Conservation (phyloP, 2,329 filamentous ascomycete genomes). For the Chlorencoelia australis region DNA sequence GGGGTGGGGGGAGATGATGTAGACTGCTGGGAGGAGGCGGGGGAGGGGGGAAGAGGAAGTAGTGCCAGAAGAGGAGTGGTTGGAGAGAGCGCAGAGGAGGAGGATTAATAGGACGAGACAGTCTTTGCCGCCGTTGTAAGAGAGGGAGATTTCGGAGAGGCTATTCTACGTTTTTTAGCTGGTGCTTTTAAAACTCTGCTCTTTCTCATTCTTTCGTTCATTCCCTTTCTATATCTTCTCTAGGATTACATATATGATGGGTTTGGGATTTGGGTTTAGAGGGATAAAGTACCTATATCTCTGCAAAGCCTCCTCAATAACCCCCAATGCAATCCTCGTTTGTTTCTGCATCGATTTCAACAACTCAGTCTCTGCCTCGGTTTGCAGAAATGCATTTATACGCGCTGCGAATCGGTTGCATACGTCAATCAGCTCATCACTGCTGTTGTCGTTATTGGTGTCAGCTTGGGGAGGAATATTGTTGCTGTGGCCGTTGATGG, state of each 20-base stretch:
- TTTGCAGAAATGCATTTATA: slow-evolving; percentile 23
- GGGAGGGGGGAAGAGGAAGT: slow-evolving; percentile 43
- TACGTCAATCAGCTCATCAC: slow-evolving; percentile 4
- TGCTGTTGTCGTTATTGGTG: too few relatives aligned
- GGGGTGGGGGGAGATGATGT: slow-evolving; percentile 76
- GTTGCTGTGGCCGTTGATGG: too few relatives aligned
- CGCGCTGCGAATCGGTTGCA: slow-evolving; percentile 18
- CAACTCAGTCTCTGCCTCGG: slow-evolving; percentile 16
- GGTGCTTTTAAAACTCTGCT: too few relatives aligned
- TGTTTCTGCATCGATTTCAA: slow-evolving; percentile 52
- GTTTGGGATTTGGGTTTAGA: slow-evolving; percentile 1
- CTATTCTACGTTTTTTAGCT: too few relatives aligned
- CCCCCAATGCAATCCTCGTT: slow-evolving; percentile 58
- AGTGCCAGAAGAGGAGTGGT: slow-evolving; percentile 28
- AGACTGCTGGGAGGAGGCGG: slow-evolving; percentile 61
- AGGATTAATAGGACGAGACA: slow-evolving; percentile 88
- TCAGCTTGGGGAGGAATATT: too few relatives aligned
- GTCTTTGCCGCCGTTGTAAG: slow-evolving; percentile 97
- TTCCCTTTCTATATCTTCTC: too few relatives aligned
- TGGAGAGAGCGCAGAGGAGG: slow-evolving; percentile 46
- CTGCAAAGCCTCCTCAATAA: slow-evolving; percentile 66
- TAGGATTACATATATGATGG: too few relatives aligned
- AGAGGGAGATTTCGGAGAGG: slow-evolving; percentile 70
- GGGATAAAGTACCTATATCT: slow-evolving; percentile 55
- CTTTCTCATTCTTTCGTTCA: too few relatives aligned